phyloP scores from a whole-genome alignment of 2,329 filamentous ascomycete genomes.

The Penicillium digitatum region DNA sequence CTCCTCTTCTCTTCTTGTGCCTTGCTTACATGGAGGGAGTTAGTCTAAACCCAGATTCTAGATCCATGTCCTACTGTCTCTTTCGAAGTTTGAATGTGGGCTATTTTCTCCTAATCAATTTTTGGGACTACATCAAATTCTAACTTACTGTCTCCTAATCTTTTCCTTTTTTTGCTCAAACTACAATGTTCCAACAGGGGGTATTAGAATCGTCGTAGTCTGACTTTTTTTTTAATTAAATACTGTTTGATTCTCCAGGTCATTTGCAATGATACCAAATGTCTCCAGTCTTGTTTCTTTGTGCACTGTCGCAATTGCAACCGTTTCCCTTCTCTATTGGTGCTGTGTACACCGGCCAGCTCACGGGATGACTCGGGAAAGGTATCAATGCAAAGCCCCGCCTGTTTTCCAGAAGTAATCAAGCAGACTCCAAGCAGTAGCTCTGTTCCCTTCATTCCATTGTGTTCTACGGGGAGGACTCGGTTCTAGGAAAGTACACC shows the following conservation, averaged over 20 bases:
- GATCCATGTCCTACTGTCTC: background rate
- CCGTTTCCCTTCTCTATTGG: background rate
- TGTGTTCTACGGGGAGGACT: constrained; percentile 10
- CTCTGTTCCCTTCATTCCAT: constrained; percentile 12
- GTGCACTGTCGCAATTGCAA: constrained; percentile 20
- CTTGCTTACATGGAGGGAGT: background rate
- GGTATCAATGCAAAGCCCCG: constrained; percentile 27
- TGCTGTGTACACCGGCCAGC: constrained; percentile 12
- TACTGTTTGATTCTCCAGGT: constrained; percentile 11
- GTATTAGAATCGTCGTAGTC: constrained; percentile 2
- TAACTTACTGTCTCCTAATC: background rate
- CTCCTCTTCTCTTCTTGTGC: background rate
- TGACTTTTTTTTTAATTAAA: background rate
- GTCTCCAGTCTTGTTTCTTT: constrained; percentile 3
- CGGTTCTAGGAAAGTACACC: constrained; percentile 13
- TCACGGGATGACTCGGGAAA: constrained; percentile 13
- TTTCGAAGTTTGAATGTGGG: background rate
- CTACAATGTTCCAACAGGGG: background rate
- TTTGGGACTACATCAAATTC: background rate
- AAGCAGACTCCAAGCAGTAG: constrained; percentile 18
- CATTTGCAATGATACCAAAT: constrained; percentile 11
- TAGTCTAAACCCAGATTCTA: constrained; percentile 1
- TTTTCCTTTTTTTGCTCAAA: background rate
- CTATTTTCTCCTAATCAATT: background rate
- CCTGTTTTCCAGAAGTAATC: constrained; percentile 23